These are phyloP conservation scores for Verticillium nonalfalfae DNA, from an alignment of 2,329 filamentous ascomycete genomes.

Conservation along the genomic window DNA sequence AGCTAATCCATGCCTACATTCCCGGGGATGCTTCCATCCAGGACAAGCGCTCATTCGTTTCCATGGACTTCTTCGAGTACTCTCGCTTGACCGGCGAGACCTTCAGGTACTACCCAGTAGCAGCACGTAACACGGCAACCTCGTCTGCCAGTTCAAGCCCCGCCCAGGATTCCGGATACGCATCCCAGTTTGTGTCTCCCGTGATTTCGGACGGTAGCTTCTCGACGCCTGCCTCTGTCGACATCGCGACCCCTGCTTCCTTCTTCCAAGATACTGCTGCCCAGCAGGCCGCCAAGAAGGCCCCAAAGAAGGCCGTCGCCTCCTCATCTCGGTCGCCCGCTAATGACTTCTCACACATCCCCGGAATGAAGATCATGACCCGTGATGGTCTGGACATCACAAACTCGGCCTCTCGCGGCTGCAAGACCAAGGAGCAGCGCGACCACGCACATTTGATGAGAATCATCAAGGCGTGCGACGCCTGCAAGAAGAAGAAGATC, in stretches of 20 bases:
- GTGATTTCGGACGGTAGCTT: slow-evolving; percentile 41
- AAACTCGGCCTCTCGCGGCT: slow-evolving; percentile 53
- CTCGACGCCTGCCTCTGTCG: slow-evolving; percentile 20
- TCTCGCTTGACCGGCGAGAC: slow-evolving; percentile 46
- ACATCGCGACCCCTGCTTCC: slow-evolving; percentile 21
- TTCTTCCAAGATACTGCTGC: slow-evolving; percentile 18
- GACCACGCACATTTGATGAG: slow-evolving; percentile 62
- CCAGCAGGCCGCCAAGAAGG: slow-evolving; percentile 18
- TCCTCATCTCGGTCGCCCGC: slow-evolving; percentile 11
- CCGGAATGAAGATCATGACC: slow-evolving; percentile 63
- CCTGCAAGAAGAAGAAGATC: slow-evolving; percentile 57
- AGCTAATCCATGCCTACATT: slow-evolving; percentile 52
- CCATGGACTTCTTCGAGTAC: slow-evolving; percentile 54
- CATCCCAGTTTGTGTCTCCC: slow-evolving; percentile 41
- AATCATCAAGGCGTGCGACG: slow-evolving; percentile 61
- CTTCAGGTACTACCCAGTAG: slow-evolving; percentile 55
- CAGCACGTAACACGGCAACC: slow-evolving; percentile 25
- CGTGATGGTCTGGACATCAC: slow-evolving; percentile 58
- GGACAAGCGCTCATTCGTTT: slow-evolving; percentile 52
- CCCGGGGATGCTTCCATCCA: slow-evolving; percentile 44
- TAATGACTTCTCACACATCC: slow-evolving; percentile 45
- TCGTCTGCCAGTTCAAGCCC: slow-evolving; percentile 40
- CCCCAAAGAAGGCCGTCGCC: slow-evolving; percentile 16
- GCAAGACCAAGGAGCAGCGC: slow-evolving; percentile 62
- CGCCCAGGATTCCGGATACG: slow-evolving; percentile 37